Base-by-base conservation (phyloP, 75 land plant species). In the Selaginella tamariscina region DNA sequence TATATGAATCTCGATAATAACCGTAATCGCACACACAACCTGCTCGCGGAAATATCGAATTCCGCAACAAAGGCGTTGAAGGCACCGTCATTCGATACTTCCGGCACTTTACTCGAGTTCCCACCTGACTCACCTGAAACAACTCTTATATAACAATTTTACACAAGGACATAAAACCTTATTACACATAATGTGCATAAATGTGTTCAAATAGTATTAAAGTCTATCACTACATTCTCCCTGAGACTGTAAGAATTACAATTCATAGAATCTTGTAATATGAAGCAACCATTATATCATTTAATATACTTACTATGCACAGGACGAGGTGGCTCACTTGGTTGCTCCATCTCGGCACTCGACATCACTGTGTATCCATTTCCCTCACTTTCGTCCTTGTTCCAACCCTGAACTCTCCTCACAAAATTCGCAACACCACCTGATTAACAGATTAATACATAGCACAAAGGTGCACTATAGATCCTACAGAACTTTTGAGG, bases 61-160 rank as follows among this genome's bases (percentile, higher is more conserved):
- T 89, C 84, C 21, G 89, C 93, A 64, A 79, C 89, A 86, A 88
- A 92, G 5, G 83, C 70, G 65, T 77, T 84, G 66, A 88, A 92
- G 31, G 88, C 68, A 0, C 70, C 54, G 13, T 68, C 72, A 57
- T 55, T 71, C 18, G 73, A 69, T 1, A 54, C 55, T 27, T 2
- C 67, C 15, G 26, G 1, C 21, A 80, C 75, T 56, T 80, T 79
- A 49, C 33, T 31, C 26, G 30, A 29, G 1, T n/a, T 8, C 20
- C 18, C 1, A 26, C 65, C 26, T 27, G 1, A 23, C 27, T 27
- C 1, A n/a, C n/a, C n/a, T n/a, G n/a, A n/a, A n/a, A n/a, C n/a
- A n/a, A n/a, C n/a, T n/a, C n/a, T n/a, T n/a, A n/a, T n/a, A n/a
- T n/a, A n/a, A n/a, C n/a, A n/a, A n/a, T n/a, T n/a, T n/a, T n/a